Conservation (phyloP, 148 eudicot genomes). For the Cornus florida region DNA sequence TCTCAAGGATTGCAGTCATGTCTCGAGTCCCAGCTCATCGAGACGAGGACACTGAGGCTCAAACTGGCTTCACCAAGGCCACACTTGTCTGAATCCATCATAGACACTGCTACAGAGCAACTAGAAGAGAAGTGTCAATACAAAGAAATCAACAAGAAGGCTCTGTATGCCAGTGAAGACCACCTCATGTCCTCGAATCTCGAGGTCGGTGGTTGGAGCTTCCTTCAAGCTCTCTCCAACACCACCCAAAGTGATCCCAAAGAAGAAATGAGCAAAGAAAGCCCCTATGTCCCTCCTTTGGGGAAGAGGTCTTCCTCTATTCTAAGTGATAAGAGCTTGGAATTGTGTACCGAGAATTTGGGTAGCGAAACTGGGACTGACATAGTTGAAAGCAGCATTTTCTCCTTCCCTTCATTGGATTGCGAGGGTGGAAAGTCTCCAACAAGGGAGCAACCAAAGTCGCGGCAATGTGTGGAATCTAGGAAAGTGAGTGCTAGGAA, state of each 20-base stretch:
- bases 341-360: slow-evolving; percentile 37
- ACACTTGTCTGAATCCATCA: not conserved
- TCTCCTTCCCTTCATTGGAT: slow-evolving; percentile 12
- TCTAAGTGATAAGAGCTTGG: slow-evolving; percentile 30
- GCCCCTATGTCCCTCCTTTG: slow-evolving; percentile 22
- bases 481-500: slow-evolving; percentile 11
- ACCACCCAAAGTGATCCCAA: not conserved
- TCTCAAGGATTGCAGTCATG: slow-evolving; percentile 27
- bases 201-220: slow-evolving; percentile 24
- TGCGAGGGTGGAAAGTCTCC: not conserved
- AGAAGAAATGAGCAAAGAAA: slow-evolving; percentile 6
- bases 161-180: too few relatives aligned
- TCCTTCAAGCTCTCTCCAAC: slow-evolving; percentile 32
- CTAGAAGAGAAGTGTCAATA: not conserved
- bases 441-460: slow-evolving; percentile 1
- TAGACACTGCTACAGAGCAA: too few relatives aligned
- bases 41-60: slow-evolving; percentile 38
- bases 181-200: slow-evolving; percentile 3
- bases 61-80: slow-evolving; percentile 29
- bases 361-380: slow-evolving; percentile 46
- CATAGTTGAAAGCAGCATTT: slow-evolving; percentile 18
- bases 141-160: not conserved
- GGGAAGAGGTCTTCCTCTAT: slow-evolving; percentile 8
- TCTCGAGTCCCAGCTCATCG: slow-evolving; percentile 29
- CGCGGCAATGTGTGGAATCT: slow-evolving; percentile 1